Base-by-base conservation (phyloP, 371 early-diverging fungal genomes). In the Lichtheimia ornata region DNA sequence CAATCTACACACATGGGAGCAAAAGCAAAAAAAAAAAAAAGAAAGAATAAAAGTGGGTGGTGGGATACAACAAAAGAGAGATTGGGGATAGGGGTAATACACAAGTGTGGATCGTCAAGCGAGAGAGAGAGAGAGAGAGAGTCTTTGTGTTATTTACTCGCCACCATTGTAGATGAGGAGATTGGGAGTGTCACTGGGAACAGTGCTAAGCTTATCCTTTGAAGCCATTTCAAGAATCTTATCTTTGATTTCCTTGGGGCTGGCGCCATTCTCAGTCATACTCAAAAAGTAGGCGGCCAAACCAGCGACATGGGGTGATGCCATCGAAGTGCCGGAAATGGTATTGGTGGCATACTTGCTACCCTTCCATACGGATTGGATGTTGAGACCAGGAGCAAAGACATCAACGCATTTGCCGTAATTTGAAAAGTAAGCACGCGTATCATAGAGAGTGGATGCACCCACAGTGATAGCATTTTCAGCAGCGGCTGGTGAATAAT, bases 261-360 rank as follows among this genome's bases (percentile, higher is more conserved):
- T 83, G 35, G 88, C 85, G 15, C 75, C 67, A 56, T 78, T 75
- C n/a, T 84, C 74, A 45, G 71, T 59, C 22, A 81, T 74, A 61
- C 86, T 86, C 55, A 92, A 78, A 75, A 87, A 89, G 72, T 92
- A 85, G 25, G 98, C 98, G 54, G 95, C 84, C 53, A 95, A 82
- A 52, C 99, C 99, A 64, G 92, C 87, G 42, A 96, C 97, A 73
- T 99, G 99, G 4, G 99, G 99, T 11, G 93, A 83, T 25, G 99
- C 99, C 99, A 99, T 99, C 47, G 95, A 94, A 5, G 99, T 99
- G 43, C 99, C 99, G 22, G 95, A 94, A 67, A 95, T 91, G 55
- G 88, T 90, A 80, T 91, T 94, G 75, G 84, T 89, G 64, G 84
- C 86, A 63, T 56, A 63, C 50, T 77, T 79, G 67, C 82, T 81